Percentiles rank a stretch among this genome's conserved stretches.
phyloP scores from a whole-genome alignment of 495 filamentous ascomycete species.

The Trichoderma asperelloides region DNA sequence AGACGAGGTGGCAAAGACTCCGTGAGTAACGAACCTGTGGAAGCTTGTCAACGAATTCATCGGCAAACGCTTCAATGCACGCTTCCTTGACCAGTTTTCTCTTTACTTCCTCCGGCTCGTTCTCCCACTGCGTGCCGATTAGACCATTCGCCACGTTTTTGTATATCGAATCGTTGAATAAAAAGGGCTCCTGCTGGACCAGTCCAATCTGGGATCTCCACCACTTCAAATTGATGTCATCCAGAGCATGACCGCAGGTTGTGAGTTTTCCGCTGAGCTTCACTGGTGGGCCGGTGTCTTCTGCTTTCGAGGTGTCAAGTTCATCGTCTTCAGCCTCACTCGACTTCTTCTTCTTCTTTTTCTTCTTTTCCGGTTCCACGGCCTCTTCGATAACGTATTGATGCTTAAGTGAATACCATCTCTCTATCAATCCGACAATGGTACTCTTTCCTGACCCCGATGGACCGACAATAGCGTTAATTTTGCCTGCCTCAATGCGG shows the following conservation, averaged over 20 bases:
- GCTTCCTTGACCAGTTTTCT: conserved; percentile 45
- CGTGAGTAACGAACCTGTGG: conserved; percentile 30
- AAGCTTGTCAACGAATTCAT: conserved; percentile 49
- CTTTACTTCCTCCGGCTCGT: conserved; percentile 43
- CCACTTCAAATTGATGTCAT: conserved; percentile 52
- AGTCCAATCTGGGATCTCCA: conserved; percentile 59
- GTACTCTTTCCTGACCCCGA: conserved; percentile 89
- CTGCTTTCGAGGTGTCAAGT: conserved; percentile 19
- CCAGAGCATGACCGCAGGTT: conserved; percentile 47
- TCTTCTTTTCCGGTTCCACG: conserved; percentile 30
- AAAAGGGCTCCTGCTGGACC: conserved; percentile 63
- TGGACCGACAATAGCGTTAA: conserved; percentile 76
- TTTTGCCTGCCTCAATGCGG: conserved; percentile 73
- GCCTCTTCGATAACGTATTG: conserved; percentile 41
- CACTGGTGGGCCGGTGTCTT: conserved; percentile 30
- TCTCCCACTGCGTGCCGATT: conserved; percentile 47
- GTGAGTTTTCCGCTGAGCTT: conserved; percentile 41
- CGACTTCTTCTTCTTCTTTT: conserved; percentile 30
- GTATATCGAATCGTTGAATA: conserved; percentile 65
- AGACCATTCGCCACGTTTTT: conserved; percentile 55
- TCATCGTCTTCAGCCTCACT: conserved; percentile 20
- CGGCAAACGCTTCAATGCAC: conserved; percentile 48
- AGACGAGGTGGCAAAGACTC: not conserved
- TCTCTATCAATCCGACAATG: conserved; percentile 52
- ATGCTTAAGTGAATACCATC: conserved; percentile 73